phyloP scores from a whole-genome alignment of 2,329 filamentous ascomycete species.

The Trichoderma koningii region DNA sequence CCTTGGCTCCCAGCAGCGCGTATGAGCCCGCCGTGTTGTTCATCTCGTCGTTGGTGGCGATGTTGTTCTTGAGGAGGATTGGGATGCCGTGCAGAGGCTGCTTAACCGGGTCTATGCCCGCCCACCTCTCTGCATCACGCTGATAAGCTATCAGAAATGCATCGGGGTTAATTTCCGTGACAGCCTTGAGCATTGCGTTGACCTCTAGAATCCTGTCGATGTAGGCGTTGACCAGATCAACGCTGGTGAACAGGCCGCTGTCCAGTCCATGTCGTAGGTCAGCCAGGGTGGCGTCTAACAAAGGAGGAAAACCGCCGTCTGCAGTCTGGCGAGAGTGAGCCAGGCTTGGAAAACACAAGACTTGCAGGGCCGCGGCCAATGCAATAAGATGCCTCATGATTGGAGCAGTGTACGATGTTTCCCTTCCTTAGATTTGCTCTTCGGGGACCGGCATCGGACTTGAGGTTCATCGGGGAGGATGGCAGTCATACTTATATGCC shows the following conservation, averaged over 20 bases:
- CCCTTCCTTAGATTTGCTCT: too few species aligned
- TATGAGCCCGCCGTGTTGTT: conserved; percentile 66
- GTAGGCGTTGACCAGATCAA: conserved; percentile 41
- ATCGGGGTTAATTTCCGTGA: conserved; percentile 44
- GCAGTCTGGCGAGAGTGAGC: background rate
- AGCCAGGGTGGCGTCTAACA: conserved; percentile 33
- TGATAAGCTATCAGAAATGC: conserved; percentile 43
- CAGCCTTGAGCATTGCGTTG: conserved; percentile 30
- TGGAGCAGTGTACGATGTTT: too few species aligned
- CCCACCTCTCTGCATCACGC: conserved; percentile 37
- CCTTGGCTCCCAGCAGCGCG: conserved; percentile 60
- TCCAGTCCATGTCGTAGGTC: conserved; percentile 31
- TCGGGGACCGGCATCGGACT: too few species aligned
- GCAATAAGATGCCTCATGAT: background rate
- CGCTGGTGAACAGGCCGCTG: conserved; percentile 39
- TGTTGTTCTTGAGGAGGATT: conserved; percentile 68
- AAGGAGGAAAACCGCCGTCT: conserved; percentile 19
- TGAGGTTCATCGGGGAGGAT: background rate
- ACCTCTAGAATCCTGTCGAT: conserved; percentile 35
- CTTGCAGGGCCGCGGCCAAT: background rate
- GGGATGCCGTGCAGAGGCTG: conserved; percentile 63
- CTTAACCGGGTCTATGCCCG: background rate
- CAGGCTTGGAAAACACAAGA: background rate
- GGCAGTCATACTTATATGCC: background rate
- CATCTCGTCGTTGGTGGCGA: conserved; percentile 64